Evolutionary conservation across 2,329 filamentous ascomycete species (phyloP), one percentile per base, ranked within the genome.

Genomic region (Cryphonectria carpinicola): DNA sequence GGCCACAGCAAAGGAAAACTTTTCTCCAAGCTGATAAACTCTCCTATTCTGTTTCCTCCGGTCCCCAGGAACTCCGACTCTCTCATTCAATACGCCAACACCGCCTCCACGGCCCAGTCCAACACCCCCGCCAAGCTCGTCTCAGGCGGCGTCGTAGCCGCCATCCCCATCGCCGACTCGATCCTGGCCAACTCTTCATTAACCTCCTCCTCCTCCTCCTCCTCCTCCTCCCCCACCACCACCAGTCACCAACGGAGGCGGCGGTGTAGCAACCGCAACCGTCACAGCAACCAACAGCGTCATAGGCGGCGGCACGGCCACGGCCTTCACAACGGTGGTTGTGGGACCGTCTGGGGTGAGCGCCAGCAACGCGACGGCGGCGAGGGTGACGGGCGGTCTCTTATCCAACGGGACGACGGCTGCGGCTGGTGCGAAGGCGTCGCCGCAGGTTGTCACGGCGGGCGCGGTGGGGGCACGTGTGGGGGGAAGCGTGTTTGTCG

Each of bases 281-380:
- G 65, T 58, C 35, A 66, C 65, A 13, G 35, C 41, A 22, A 28
- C 69, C 17, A n/a, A 37, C n/a, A 49, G 28, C 6, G 52, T 46
- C 32, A 46, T 62, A 25, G 32, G 61, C 19, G 67, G 66, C 17
- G 69, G 66, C 4, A 71, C 69, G 0, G 69, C 69, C 6, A 71
- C 69, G 10, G 69, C 67, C 5, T 65, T 71, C 37, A 63, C 69
- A 35, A 71, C 69, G 4, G 66, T 71, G 28, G 35, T 65, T 13
- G 69, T 71, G 25, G 66, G 66, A 3, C 66, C 66, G 28, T 58
- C 39, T 41, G 11, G 66, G 39, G 6, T n/a, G 3, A 46, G 25
- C 19, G 13, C 58, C 17, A 8, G 35, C 64, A 2, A 37, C 54
- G 14, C 32, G n/a, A 5, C 60, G 22, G n/a, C 19, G 46, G 19